Percentiles rank a stretch among this genome's conserved stretches.
phyloP scores from a whole-genome alignment of 129 eudicot genomes.

The Escallonia rubra region DNA sequence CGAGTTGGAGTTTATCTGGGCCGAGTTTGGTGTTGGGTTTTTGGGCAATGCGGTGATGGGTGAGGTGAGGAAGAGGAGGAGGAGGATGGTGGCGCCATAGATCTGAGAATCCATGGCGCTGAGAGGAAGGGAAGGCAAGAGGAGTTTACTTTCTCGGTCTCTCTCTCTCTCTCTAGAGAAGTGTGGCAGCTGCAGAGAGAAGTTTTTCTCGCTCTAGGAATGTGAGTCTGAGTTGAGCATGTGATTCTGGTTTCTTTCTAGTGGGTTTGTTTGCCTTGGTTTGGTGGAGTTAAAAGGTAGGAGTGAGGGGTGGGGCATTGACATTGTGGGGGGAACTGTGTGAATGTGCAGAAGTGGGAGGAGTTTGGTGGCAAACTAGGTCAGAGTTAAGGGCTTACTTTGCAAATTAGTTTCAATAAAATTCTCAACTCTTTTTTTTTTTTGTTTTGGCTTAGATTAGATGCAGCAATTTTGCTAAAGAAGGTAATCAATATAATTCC shows the following conservation, averaged over 20 bases:
- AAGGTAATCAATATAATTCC: no score
- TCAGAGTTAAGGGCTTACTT: no score
- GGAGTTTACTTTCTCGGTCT: background rate
- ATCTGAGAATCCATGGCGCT: constrained; percentile 59
- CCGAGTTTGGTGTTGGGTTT: constrained; percentile 17
- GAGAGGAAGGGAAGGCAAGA: background rate
- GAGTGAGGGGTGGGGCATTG: background rate
- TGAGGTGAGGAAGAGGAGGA: constrained; percentile 5
- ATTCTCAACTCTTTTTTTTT: no score
- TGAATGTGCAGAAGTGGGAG: no score
- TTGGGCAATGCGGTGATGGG: constrained; percentile 35
- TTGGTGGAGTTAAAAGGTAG: background rate
- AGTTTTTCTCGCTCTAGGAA: background rate
- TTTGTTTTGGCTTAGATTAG: no score
- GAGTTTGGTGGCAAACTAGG: no score
- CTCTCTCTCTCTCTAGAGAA: background rate
- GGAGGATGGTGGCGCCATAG: constrained; percentile 41
- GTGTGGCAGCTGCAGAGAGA: background rate
- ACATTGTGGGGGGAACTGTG: no score
- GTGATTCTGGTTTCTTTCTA: background rate
- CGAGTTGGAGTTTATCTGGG: constrained; percentile 79
- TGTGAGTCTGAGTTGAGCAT: background rate
- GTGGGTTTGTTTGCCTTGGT: no score
- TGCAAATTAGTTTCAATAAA: no score
- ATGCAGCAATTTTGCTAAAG: no score